phyloP scores from a whole-genome alignment of 2,329 filamentous ascomycete species.

The Fusarium agapanthi region DNA sequence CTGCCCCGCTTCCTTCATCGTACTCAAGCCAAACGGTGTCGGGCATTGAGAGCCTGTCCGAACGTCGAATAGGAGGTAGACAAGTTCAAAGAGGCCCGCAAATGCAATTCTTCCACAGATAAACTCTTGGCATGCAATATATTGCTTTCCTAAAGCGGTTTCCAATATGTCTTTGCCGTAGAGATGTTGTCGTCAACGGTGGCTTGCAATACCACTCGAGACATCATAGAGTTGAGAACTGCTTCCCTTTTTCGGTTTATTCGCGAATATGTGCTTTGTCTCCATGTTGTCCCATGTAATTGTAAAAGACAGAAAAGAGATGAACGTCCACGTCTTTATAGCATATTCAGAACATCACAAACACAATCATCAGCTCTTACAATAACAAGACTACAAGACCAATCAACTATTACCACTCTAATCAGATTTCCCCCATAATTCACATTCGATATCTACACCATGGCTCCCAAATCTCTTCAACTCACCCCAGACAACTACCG shows the following conservation, averaged over 20 bases:
- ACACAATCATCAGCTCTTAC: neutral
- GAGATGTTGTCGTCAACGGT: neutral
- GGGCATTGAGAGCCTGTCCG: neutral
- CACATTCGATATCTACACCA: neutral
- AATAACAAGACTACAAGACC: neutral
- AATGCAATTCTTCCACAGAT: neutral
- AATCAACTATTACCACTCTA: neutral
- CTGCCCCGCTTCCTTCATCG: neutral
- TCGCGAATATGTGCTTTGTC: neutral
- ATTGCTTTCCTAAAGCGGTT: conserved; percentile 4
- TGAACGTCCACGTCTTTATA: neutral
- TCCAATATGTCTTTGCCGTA: neutral
- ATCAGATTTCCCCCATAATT: neutral
- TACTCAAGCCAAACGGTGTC: neutral
- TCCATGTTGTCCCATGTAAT: fast-evolving
- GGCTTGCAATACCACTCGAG: no score
- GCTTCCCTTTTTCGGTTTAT: conserved; percentile 24
- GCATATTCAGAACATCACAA: neutral
- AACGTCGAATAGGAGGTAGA: neutral
- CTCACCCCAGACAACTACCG: conserved; percentile 12
- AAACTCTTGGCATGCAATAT: neutral
- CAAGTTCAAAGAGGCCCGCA: neutral
- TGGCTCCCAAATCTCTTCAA: conserved; percentile 40
- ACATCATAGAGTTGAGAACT: conserved; percentile 1
- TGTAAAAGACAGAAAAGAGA: conserved; percentile 12